Conservation (phyloP, 2,329 filamentous ascomycete genomes). For the Alternaria sp. region DNA sequence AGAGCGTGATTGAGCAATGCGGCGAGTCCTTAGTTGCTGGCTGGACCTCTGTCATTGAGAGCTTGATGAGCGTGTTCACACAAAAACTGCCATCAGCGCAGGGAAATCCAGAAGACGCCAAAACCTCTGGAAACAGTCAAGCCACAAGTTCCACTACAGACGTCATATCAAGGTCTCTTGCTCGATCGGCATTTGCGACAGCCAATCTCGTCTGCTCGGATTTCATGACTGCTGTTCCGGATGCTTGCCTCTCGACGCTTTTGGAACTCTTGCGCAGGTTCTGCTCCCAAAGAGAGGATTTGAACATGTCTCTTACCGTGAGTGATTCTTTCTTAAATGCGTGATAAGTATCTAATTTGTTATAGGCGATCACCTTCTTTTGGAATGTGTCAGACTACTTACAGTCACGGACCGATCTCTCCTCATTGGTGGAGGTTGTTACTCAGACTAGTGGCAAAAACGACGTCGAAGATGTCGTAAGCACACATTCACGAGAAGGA, state of each 20-base stretch:
- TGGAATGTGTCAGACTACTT: conserved; percentile 95
- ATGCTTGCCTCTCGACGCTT: conserved; percentile 76
- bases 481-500: conserved; percentile 63
- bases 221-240: conserved; percentile 75
- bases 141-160: conserved; percentile 15
- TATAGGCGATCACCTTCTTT: conserved; percentile 86
- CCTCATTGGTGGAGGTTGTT: conserved; percentile 38
- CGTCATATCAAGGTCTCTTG: conserved; percentile 72
- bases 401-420: conserved; percentile 55
- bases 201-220: conserved; percentile 94
- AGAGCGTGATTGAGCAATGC: conserved; percentile 82
- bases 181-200: conserved; percentile 86
- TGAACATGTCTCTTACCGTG: conserved; percentile 93
- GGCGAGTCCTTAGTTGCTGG: conserved; percentile 83
- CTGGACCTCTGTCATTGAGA: conserved; percentile 85
- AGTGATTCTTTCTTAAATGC: conserved; percentile 30
- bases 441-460: conserved; percentile 49
- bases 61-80: conserved; percentile 80
- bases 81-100: neutral
- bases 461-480: conserved; percentile 64
- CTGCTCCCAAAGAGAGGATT: conserved; percentile 84
- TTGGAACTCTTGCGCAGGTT: conserved; percentile 90
- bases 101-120: neutral
- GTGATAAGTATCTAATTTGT: conserved; percentile 8
- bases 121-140: neutral